Evolutionary conservation across 1,139 yeast genomes (phyloP).

Genomic region (Pichia sp.): DNA sequence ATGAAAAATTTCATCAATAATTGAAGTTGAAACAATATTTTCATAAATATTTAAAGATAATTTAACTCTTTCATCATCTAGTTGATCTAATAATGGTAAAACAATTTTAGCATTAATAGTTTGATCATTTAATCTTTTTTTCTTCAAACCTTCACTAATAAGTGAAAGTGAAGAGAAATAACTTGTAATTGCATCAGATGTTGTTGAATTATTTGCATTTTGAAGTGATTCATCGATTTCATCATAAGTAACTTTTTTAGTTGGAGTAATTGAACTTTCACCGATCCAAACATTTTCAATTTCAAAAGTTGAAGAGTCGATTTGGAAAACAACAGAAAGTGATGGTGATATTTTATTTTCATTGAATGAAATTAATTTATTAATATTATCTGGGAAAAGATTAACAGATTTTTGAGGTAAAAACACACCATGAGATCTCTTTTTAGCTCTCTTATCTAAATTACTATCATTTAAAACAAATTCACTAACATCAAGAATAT

Average conservation of each 20-base stretch:
- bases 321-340: conserved; percentile 73
- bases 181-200: conserved; percentile 54
- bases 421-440: conserved; percentile 83
- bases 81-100: conserved; percentile 64
- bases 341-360: conserved; percentile 59
- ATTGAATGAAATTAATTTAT: conserved; percentile 53
- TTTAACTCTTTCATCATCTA: conserved; percentile 79
- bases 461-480: conserved; percentile 65
- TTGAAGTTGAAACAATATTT: conserved; percentile 47
- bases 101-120: conserved; percentile 45
- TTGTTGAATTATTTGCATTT: not conserved
- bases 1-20: conserved; percentile 69
- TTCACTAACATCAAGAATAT: conserved; percentile 71
- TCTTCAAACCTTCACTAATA: conserved; percentile 65
- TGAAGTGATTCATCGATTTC: conserved; percentile 45
- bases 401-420: conserved; percentile 73
- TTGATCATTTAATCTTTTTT: conserved; percentile 55
- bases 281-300: conserved; percentile 75
- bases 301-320: conserved; percentile 66
- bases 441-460: conserved; percentile 83
- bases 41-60: conserved; percentile 69
- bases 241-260: conserved; percentile 44
- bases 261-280: conserved; percentile 63
- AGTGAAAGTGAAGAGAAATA: conserved; percentile 58
- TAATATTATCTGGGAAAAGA: conserved; percentile 62